Conservation (phyloP, 2,329 filamentous ascomycete genomes). For the Alternaria conjuncta region DNA sequence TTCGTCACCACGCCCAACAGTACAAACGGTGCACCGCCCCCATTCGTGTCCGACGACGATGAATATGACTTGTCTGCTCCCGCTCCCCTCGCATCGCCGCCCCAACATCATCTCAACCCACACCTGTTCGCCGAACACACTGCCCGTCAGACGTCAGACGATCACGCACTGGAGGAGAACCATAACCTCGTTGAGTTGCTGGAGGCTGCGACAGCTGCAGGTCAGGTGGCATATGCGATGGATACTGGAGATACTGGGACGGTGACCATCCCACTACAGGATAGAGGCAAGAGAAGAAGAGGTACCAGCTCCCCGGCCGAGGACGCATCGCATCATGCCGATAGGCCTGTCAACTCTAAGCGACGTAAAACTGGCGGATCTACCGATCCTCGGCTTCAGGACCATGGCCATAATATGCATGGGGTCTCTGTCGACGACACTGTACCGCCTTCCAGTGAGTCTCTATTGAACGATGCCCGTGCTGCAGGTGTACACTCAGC, state of each 20-base stretch:
- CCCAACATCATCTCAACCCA: constrained; percentile 18
- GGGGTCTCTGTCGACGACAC: constrained; percentile 11
- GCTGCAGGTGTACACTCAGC: constrained; percentile 60
- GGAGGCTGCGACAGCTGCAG: constrained; percentile 47
- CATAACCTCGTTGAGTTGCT: constrained; percentile 45
- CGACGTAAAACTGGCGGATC: constrained; percentile 25
- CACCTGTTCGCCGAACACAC: constrained; percentile 23
- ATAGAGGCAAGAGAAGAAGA: constrained; percentile 38
- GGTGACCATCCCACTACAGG: constrained; percentile 6
- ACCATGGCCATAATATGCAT: not conserved
- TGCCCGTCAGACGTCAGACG: constrained; percentile 17
- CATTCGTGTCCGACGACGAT: constrained; percentile 24
- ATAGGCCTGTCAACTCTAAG: constrained; percentile 21
- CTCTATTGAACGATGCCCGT: constrained; percentile 50
- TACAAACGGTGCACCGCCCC: constrained; percentile 29
- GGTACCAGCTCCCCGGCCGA: constrained; percentile 13
- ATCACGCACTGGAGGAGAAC: constrained; percentile 35
- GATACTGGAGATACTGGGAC: constrained; percentile 7
- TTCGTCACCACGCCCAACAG: constrained; percentile 27
- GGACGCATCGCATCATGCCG: constrained; percentile 8
- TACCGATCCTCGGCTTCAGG: constrained; percentile 22
- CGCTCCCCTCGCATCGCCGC: constrained; percentile 15
- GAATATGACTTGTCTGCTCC: constrained; percentile 31
- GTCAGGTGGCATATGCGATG: constrained; percentile 27
- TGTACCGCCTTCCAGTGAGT: constrained; percentile 23